Percentiles rank a stretch among this genome's conserved stretches.
These are phyloP conservation scores for Rhodotorula sphaerocarpa DNA, from an alignment of 768 basidiomycete species.

Conservation along the genomic window DNA sequence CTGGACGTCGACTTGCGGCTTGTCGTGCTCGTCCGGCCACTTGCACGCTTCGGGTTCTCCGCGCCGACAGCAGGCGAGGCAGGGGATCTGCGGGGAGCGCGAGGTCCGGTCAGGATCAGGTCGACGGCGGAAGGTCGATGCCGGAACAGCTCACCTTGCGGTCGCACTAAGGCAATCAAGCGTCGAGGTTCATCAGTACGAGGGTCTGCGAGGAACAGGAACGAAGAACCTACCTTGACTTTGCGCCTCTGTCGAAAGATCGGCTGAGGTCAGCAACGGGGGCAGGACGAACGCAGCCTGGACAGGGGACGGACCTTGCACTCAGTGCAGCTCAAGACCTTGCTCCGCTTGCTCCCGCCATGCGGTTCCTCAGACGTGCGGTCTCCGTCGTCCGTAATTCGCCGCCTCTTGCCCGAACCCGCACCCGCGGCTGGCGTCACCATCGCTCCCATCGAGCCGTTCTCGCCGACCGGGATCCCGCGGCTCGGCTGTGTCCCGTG, in stretches of 20 bases:
- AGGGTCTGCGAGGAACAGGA: accelerated
- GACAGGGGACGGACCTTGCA: slow-evolving; percentile 18
- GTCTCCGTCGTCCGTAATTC: not conserved
- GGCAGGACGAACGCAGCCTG: not conserved
- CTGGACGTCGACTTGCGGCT: slow-evolving; percentile 12
- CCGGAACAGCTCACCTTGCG: not conserved
- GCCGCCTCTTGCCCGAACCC: no score
- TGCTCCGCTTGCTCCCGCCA: not conserved
- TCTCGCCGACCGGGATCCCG: no score
- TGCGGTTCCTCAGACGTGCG: not conserved
- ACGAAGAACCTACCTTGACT: slow-evolving; percentile 13
- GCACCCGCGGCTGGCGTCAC: no score
- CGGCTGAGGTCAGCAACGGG: not conserved
- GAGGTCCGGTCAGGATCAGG: not conserved
- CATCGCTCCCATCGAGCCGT: no score
- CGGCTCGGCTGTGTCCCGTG: no score
- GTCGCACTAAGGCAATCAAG: not conserved
- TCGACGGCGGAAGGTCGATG: not conserved
- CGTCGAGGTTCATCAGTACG: not conserved
- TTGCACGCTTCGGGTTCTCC: slow-evolving; percentile 17
- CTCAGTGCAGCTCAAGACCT: slow-evolving; percentile 24
- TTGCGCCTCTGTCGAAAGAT: slow-evolving; percentile 16
- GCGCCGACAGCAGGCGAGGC: slow-evolving; percentile 25
- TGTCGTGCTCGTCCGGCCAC: slow-evolving; percentile 5
- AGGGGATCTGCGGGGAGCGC: slow-evolving; percentile 2